Conservation (phyloP, 495 filamentous ascomycete genomes). For the Venustampulla echinocandica region DNA sequence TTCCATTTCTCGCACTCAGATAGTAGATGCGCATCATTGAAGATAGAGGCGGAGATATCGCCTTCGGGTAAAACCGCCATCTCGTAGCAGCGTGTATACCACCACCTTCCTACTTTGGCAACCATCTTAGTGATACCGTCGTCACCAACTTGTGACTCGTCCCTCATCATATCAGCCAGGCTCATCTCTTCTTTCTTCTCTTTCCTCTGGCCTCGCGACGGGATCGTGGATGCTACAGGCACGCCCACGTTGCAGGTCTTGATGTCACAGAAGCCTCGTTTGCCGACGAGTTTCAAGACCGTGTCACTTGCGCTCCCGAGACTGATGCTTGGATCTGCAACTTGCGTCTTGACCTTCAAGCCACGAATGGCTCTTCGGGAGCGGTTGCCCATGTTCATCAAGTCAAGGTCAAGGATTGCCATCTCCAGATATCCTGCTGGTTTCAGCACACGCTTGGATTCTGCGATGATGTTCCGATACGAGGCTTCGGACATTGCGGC, state of each 20-base stretch:
- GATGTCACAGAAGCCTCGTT: slow-evolving; percentile 72
- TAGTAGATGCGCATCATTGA: slow-evolving; percentile 66
- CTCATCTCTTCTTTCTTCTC: slow-evolving; percentile 38
- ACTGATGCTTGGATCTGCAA: slow-evolving; percentile 41
- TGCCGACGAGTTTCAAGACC: slow-evolving; percentile 65
- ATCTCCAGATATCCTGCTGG: slow-evolving; percentile 87
- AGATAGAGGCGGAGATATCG: slow-evolving; percentile 46
- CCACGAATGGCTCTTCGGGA: slow-evolving; percentile 67
- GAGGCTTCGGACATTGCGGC: slow-evolving; percentile 59
- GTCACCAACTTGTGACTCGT: slow-evolving; percentile 53
- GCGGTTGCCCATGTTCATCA: slow-evolving; percentile 77
- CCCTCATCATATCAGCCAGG: slow-evolving; percentile 61
- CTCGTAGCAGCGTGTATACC: slow-evolving; percentile 93
- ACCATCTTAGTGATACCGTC: slow-evolving; percentile 87
- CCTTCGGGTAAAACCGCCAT: slow-evolving; percentile 43
- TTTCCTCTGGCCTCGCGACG: slow-evolving; percentile 23
- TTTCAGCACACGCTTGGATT: slow-evolving; percentile 84
- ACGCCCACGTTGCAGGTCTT: slow-evolving; percentile 84
- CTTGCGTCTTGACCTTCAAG: slow-evolving; percentile 54
- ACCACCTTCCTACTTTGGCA: slow-evolving; percentile 86
- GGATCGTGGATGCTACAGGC: slow-evolving; percentile 69
- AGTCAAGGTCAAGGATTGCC: slow-evolving; percentile 72
- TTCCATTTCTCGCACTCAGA: slow-evolving; percentile 78
- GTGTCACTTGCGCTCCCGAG: slow-evolving; percentile 72
- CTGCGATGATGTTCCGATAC: slow-evolving; percentile 73